Evolutionary conservation across 148 eudicot species (phyloP), one percentile per base, ranked within the genome.

Genomic region (Rhododendron vialii): DNA sequence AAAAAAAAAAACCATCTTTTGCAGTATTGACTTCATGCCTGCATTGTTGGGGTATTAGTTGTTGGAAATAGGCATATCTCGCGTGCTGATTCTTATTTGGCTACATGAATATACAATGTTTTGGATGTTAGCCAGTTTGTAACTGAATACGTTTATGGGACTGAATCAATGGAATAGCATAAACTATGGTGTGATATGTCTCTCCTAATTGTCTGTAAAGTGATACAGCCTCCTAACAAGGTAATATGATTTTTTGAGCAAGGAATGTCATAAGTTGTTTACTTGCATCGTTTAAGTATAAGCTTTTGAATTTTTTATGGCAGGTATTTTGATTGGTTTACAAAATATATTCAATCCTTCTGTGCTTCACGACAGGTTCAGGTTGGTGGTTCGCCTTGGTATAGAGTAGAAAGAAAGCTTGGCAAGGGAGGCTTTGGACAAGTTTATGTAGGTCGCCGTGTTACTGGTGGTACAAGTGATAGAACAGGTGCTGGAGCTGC

Each of bases 401-500:
- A 95, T 86, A 93, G 77, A 89, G 74, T 93, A 47, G 96, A 93
- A 67, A 94, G 88, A 87, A 95, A 93, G 88, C 92, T 95, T 83
- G 98, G 98, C 41, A 93, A 95, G 86, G 98, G 98, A 83, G 98
- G 98, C 35, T 95, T 95, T 90, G 98, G 98, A 59, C 98, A 95
- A 85, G 98, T 95, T 45, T 93, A 92, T 85, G 92, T 92, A 67
- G 98, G 96, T 82, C 94, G 94, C 36, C 95, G 94, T 63, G 82
- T 90, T 57, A 36, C 89, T 86, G 93, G 90, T 74, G 87, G 86
- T 57, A 51, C 77, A 26, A 89, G 73, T 88, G 93, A 90, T 43
- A 90, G 92, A 79, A 88, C 88, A 83, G 96, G 96, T 14, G 88
- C 91, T 53, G 90, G 88, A 61, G 93, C 98, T 53, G 61, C 79